phyloP scores from a whole-genome alignment of 2,329 filamentous ascomycete species.

The Cercospora beticola region DNA sequence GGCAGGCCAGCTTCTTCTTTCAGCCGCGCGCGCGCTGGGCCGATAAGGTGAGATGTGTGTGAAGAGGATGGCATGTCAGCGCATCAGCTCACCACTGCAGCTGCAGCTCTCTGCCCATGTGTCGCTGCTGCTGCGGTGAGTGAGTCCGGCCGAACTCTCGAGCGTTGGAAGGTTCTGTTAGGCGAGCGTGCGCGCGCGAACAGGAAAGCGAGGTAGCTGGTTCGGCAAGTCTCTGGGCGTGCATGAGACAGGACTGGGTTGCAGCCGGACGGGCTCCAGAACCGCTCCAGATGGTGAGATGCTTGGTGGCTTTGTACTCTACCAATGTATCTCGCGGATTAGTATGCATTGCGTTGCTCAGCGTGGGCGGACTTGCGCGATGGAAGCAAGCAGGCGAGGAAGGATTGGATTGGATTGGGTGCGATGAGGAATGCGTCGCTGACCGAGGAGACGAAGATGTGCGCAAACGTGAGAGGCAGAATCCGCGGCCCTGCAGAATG shows the following conservation, averaged over 20 bases:
- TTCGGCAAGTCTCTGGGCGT: slow-evolving; percentile 1
- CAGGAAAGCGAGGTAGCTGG: background rate
- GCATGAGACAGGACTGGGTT: background rate
- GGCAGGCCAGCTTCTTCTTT: background rate
- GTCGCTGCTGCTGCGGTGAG: background rate
- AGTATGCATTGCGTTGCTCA: background rate
- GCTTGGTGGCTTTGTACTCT: background rate
- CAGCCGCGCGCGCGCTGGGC: background rate
- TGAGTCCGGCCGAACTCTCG: background rate
- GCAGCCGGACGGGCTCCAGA: background rate
- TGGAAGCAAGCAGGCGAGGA: background rate
- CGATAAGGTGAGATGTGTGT: background rate
- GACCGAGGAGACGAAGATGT: background rate
- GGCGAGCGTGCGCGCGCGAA: background rate
- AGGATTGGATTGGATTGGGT: background rate
- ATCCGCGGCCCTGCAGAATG: background rate
- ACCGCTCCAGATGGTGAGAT: background rate
- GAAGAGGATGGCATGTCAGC: background rate
- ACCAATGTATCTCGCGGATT: background rate
- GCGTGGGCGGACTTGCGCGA: background rate
- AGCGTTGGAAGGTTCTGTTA: background rate
- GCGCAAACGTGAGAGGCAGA: background rate
- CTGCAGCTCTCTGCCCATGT: background rate
- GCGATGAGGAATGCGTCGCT: background rate
- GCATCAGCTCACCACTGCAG: background rate